These are phyloP conservation scores for Pseudopyrenochaeta lycopersici DNA, from an alignment of 2,329 filamentous ascomycete species.

Conservation along the genomic window DNA sequence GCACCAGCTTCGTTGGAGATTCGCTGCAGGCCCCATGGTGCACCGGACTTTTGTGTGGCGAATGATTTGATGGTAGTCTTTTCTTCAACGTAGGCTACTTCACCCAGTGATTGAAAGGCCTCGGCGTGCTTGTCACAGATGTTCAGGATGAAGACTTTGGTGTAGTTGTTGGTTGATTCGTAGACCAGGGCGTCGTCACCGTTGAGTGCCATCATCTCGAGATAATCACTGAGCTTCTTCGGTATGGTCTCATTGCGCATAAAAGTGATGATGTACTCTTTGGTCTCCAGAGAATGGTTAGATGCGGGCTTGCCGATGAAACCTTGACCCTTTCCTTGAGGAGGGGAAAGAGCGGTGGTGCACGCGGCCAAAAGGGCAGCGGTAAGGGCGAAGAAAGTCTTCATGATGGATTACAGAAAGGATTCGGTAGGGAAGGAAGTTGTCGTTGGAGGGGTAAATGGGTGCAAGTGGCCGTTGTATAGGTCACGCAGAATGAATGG, in stretches of 20 bases:
- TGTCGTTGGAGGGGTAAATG: constrained; percentile 14
- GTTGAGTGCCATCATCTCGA: constrained; percentile 39
- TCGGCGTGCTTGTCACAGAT: constrained; percentile 53
- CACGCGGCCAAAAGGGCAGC: constrained; percentile 36
- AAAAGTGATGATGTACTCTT: constrained; percentile 38
- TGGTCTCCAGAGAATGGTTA: constrained; percentile 42
- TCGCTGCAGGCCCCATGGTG: constrained; percentile 59
- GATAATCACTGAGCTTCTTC: constrained; percentile 12
- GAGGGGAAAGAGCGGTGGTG: constrained; percentile 26
- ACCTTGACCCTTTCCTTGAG: constrained; percentile 22
- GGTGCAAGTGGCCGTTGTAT: constrained; percentile 23
- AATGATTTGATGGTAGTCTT: constrained; percentile 45
- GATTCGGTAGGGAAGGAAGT: constrained; percentile 33
- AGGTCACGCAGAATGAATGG: constrained; percentile 27
- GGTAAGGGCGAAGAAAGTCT: constrained; percentile 36
- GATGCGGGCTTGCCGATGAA: constrained; percentile 34
- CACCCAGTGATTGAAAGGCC: constrained; percentile 49
- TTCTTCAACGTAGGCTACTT: constrained; percentile 55
- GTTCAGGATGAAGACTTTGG: constrained; percentile 50
- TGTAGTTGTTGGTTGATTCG: constrained; percentile 51
- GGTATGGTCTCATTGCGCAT: constrained; percentile 26
- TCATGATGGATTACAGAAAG: constrained; percentile 42
- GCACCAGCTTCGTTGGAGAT: constrained; percentile 52
- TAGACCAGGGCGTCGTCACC: constrained; percentile 49
- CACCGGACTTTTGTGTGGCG: constrained; percentile 35